A percentile compares a stretch with the other conserved stretches of the same genome.
Conservation (phyloP, 306 rosid species). For the Pachyrhizus erosus region DNA sequence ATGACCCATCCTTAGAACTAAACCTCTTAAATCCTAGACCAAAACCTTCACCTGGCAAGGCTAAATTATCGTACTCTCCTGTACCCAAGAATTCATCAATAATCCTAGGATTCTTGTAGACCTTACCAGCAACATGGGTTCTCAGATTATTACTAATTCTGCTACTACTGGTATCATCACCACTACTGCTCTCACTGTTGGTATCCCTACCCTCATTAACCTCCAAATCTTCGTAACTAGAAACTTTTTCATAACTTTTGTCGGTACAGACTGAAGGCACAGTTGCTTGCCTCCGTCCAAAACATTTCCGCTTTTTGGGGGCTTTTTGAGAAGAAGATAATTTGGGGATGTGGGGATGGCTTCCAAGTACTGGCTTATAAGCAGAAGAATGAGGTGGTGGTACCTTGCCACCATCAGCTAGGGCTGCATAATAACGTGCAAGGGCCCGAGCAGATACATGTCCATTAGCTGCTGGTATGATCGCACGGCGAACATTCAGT, state of each 20-base stretch:
- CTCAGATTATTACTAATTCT: constrained; percentile 33
- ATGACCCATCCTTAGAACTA: constrained; percentile 61
- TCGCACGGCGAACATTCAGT: constrained; percentile 81
- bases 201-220: constrained; percentile 30
- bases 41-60: constrained; percentile 61
- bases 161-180: constrained; percentile 42
- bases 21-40: constrained; percentile 88
- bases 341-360: constrained; percentile 88
- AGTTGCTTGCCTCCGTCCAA: constrained; percentile 43
- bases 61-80: constrained; percentile 66
- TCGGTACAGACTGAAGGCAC: constrained; percentile 33
- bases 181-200: constrained; percentile 38
- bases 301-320: constrained; percentile 50
- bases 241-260: constrained; percentile 38
- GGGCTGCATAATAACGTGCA: constrained; percentile 93
- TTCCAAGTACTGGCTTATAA: constrained; percentile 81
- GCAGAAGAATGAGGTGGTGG: constrained; percentile 83
- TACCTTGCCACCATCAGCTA: constrained; percentile 79
- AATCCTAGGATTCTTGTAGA: constrained; percentile 70
- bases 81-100: constrained; percentile 81
- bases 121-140: constrained; percentile 39
- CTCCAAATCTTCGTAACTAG: constrained; percentile 27
- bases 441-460: constrained; percentile 97
- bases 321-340: constrained; percentile 52
- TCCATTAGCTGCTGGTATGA: constrained; percentile 94